Conservation (phyloP, 2,329 filamentous ascomycete genomes). For the Cladophialophora carrionii region DNA sequence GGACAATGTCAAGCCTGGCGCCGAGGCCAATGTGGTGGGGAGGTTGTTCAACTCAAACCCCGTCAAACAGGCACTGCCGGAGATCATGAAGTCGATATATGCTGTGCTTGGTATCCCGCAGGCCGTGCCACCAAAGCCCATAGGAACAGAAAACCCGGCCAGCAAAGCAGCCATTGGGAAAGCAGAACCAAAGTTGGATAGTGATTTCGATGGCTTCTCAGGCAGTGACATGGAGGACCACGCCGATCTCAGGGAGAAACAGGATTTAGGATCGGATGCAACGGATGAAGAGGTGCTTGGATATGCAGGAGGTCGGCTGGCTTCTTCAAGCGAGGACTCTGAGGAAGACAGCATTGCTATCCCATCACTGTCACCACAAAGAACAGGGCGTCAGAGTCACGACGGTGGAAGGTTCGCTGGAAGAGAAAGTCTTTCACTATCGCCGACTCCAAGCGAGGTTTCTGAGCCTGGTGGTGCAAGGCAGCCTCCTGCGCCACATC, state of each 20-base stretch:
- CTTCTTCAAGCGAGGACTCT: constrained; percentile 27
- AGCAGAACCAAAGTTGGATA: constrained; percentile 22
- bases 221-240: constrained; percentile 25
- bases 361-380: neutral
- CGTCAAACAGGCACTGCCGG: constrained; percentile 59
- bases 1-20: constrained; percentile 49
- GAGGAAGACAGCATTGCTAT: neutral
- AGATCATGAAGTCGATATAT: constrained; percentile 49
- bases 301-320: constrained; percentile 19
- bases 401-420: neutral
- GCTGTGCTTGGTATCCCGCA: constrained; percentile 43
- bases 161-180: constrained; percentile 29
- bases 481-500: neutral
- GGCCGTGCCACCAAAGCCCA: constrained; percentile 3
- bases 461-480: neutral
- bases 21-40: constrained; percentile 61
- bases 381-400: no score
- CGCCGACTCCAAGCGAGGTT: constrained; percentile 18
- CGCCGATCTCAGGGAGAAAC: neutral
- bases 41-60: constrained; percentile 63
- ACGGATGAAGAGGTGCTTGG: constrained; percentile 21
- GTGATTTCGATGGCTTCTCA: constrained; percentile 39
- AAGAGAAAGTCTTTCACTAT: constrained; percentile 21
- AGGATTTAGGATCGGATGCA: constrained; percentile 10
- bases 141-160: constrained; percentile 21